phyloP scores from a whole-genome alignment of 257 asterid genomes.

The Nicotiana noctiflora region DNA sequence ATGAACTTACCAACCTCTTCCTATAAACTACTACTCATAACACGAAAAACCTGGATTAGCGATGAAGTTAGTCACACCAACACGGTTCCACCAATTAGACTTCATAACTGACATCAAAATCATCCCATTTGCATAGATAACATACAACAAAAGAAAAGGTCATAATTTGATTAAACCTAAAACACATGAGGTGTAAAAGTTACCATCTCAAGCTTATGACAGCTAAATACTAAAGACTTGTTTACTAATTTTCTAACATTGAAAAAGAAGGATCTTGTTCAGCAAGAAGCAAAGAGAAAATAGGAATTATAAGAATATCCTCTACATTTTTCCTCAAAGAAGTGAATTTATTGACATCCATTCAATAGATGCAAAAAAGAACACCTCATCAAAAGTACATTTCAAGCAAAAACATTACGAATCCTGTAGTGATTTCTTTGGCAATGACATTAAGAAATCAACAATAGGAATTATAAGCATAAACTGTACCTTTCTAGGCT shows the following conservation, averaged over 20 bases:
- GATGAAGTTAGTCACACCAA: not conserved
- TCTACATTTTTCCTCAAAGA: not conserved
- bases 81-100: not conserved
- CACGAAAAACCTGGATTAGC: not conserved
- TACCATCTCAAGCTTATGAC: not conserved
- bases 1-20: not conserved
- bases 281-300: not conserved
- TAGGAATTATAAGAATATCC: not conserved
- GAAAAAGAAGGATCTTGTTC: conserved; percentile 5
- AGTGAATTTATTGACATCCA: not conserved
- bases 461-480: not conserved
- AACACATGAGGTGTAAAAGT: not conserved
- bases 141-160: not conserved
- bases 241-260: not conserved
- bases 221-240: not conserved
- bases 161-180: not conserved
- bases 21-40: not conserved
- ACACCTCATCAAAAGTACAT: not conserved
- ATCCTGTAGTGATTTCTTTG: not conserved
- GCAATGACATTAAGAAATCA: not conserved
- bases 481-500: conserved; percentile 55
- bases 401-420: not conserved
- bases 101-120: not conserved
- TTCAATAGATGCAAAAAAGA: not conserved
- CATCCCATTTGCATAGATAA: not conserved